Base-by-base conservation (phyloP, 495 filamentous ascomycete genomes). In the Talaromyces nanjingensis region DNA sequence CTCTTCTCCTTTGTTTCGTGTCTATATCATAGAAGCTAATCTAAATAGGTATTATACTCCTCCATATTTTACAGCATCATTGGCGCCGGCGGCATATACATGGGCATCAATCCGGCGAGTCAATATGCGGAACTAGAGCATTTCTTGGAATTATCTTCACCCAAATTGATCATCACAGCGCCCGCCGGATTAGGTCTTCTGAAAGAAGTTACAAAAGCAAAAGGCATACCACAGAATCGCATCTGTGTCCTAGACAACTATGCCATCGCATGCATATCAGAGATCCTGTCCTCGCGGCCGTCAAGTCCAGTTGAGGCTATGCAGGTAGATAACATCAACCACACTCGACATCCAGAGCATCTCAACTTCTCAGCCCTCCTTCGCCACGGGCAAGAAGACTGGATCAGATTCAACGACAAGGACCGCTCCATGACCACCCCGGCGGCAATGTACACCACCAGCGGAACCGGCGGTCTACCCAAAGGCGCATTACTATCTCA, bases 381-480 rank as follows among this genome's bases (percentile, higher is more conserved):
- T 5, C 65, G 67, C 16, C 74, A 79, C 63, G 84, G 83, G 5
- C 81, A 84, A 71, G 72, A 70, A 14, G 77, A 84, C 70, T 84
- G 84, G 83, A 60, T 81, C 52, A 73, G 73, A 14, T 84, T 87
- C 65, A 67, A 80, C n/a, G 73, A 81, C 64, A 74, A 77, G 24
- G 64, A 62, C 37, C 68, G 72, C 33, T 76, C 80, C 25, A 77
- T 75, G 63, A 71, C 75, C 39, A 84, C 82, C 1, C 81, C 79
- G 3, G 80, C 82, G 2, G 79, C 80, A 58, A 75, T 82, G 71
- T 78, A 83, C 56, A 81, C 79, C 55, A 84, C 80, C 47, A 85
- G 82, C 63, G 83, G 84, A 5, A 86, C 84, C 0, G 83, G 85
- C 25, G 85, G 84, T 2, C 69, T 87, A 7, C 85, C 85, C 33